phyloP scores from a whole-genome alignment of 83 land plant species.

The Larix sibirica region DNA sequence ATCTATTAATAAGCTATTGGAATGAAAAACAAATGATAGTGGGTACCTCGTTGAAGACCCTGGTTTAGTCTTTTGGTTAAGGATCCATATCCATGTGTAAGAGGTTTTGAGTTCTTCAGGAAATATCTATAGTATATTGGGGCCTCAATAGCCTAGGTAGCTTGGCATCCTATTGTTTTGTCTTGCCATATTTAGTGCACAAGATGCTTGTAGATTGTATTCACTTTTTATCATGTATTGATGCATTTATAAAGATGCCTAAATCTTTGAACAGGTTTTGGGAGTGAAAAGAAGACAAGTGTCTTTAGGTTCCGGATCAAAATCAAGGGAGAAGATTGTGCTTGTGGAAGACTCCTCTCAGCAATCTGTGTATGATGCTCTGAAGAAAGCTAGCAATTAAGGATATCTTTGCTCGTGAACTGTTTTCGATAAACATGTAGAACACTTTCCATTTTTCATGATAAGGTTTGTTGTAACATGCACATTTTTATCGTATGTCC shows the following conservation, averaged over 20 bases:
- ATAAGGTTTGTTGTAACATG: not conserved
- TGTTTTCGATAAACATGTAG: not conserved
- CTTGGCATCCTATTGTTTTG: not conserved
- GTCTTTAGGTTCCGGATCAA: constrained; percentile 70
- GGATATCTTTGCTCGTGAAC: not conserved
- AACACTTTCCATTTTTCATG: not conserved
- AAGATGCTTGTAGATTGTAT: not conserved
- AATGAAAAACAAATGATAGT: too few species aligned
- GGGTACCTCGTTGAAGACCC: too few species aligned
- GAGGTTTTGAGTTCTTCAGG: too few species aligned
- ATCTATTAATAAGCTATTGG: too few species aligned
- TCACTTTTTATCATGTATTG: not conserved
- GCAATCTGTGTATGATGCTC: constrained; percentile 62
- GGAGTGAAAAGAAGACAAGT: constrained; percentile 82
- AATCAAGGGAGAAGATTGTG: constrained; percentile 83
- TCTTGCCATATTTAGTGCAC: not conserved
- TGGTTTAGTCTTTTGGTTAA: too few species aligned
- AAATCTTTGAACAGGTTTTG: constrained; percentile 48
- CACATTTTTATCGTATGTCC: not conserved
- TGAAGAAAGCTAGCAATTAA: constrained; percentile 48
- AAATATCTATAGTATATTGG: not conserved
- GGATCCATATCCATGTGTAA: too few species aligned
- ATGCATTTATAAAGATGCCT: not conserved
- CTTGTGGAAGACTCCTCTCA: constrained; percentile 60
- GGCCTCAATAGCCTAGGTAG: not conserved